Conservation (phyloP, 2,329 filamentous ascomycete genomes). For the Colletotrichum falcatum region DNA sequence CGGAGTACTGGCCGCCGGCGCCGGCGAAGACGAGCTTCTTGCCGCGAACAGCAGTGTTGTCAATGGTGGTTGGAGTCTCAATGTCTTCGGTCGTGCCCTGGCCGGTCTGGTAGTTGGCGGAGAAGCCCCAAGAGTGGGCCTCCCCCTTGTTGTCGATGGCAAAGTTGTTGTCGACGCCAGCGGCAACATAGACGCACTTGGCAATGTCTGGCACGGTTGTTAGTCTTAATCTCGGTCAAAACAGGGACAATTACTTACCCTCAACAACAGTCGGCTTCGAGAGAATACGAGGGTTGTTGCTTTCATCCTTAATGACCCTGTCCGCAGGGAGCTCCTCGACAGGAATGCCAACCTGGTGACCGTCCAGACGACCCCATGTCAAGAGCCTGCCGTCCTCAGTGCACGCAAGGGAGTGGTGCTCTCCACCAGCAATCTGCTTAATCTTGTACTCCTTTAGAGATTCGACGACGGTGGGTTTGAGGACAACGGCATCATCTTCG, state of each 20-base stretch:
- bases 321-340: slow-evolving; percentile 66
- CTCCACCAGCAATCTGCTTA: slow-evolving; percentile 72
- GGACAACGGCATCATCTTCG: slow-evolving; percentile 77
- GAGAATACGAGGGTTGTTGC: slow-evolving; percentile 77
- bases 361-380: slow-evolving; percentile 70
- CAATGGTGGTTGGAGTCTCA: slow-evolving; percentile 79
- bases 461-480: slow-evolving; percentile 76
- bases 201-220: slow-evolving; percentile 56
- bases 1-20: slow-evolving; percentile 86
- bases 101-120: slow-evolving; percentile 82
- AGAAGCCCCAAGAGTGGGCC: slow-evolving; percentile 86
- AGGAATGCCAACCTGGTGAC: slow-evolving; percentile 68
- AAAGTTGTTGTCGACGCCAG: slow-evolving; percentile 80
- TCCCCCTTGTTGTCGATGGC: slow-evolving; percentile 77
- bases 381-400: slow-evolving; percentile 68
- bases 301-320: slow-evolving; percentile 72
- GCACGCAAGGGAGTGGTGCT: slow-evolving; percentile 79
- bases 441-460: slow-evolving; percentile 74
- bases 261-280: slow-evolving; percentile 72
- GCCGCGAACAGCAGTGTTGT: slow-evolving; percentile 84
- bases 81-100: slow-evolving; percentile 84
- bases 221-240: background rate
- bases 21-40: slow-evolving; percentile 83
- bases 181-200: slow-evolving; percentile 69
- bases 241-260: slow-evolving; percentile 52